These are phyloP conservation scores for Metschnikowia proteae DNA, from an alignment of 805 yeast species.

Conservation along the genomic window DNA sequence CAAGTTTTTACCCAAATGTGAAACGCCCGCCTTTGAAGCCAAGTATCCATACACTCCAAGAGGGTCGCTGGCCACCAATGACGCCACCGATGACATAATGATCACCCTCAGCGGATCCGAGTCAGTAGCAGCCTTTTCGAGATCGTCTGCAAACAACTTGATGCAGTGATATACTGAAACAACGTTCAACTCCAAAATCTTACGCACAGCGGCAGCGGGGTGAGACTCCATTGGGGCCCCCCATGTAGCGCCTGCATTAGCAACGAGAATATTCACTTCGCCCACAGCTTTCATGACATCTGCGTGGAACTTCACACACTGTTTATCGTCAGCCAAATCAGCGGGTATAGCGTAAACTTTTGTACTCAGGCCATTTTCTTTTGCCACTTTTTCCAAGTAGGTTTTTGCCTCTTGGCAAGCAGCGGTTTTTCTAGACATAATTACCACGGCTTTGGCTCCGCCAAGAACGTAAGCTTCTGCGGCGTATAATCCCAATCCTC, in stretches of 20 bases:
- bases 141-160: conserved; percentile 57
- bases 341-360: conserved; percentile 48
- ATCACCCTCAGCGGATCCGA: conserved; percentile 63
- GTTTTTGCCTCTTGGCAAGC: conserved; percentile 59
- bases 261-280: conserved; percentile 59
- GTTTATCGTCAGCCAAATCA: conserved; percentile 50
- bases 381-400: conserved; percentile 34
- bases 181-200: conserved; percentile 60
- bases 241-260: conserved; percentile 82
- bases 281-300: conserved; percentile 38
- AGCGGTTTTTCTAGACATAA: conserved; percentile 59
- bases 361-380: conserved; percentile 29
- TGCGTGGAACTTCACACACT: conserved; percentile 42
- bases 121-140: conserved; percentile 47
- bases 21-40: conserved; percentile 73
- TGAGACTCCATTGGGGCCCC: conserved; percentile 62
- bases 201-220: conserved; percentile 57
- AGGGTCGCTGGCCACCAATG: conserved; percentile 40
- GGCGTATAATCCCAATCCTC: conserved; percentile 69
- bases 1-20: conserved; percentile 60
- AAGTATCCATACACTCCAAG: conserved; percentile 66
- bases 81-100: conserved; percentile 66
- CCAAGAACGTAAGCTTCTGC: conserved; percentile 60
- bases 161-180: conserved; percentile 66
- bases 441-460: conserved; percentile 59